Conservation (phyloP, 2,329 filamentous ascomycete genomes). For the Cercospora zeina region DNA sequence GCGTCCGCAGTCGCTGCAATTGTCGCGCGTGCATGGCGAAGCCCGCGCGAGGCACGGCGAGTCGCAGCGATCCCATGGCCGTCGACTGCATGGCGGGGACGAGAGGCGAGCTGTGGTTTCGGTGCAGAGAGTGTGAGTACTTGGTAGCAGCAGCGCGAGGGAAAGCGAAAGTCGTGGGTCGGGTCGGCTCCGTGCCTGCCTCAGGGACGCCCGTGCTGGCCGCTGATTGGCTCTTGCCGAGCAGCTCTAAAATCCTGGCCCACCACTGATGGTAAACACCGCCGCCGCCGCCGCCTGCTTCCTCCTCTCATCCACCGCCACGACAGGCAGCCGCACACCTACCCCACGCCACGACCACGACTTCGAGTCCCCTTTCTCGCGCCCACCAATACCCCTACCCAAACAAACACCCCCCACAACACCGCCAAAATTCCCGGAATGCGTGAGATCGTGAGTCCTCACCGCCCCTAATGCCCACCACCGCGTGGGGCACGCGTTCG, state of each 20-base stretch:
- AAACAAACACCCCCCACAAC: conserved; percentile 32
- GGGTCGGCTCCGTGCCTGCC: conserved; percentile 6
- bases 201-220: neutral
- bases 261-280: conserved; percentile 11
- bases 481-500: conserved; percentile 49
- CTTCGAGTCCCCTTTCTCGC: conserved; percentile 18
- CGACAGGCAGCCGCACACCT: conserved; percentile 15
- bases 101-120: neutral
- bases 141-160: neutral
- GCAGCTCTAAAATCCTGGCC: conserved; percentile 12
- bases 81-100: conserved; percentile 3
- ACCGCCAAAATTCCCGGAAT: conserved; percentile 51
- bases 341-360: conserved; percentile 16
- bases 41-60: conserved; percentile 25
- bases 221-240: conserved; percentile 9
- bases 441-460: conserved; percentile 67
- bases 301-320: conserved; percentile 14
- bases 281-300: conserved; percentile 15
- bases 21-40: conserved; percentile 36
- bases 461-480: conserved; percentile 29
- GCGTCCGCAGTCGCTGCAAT: conserved; percentile 23
- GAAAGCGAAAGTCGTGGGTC: conserved; percentile 1
- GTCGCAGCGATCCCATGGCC: conserved; percentile 17
- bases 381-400: conserved; percentile 14
- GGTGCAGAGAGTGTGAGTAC: neutral